phyloP scores from a whole-genome alignment of 2,329 filamentous ascomycete genomes.

The Penicillium sp. region DNA sequence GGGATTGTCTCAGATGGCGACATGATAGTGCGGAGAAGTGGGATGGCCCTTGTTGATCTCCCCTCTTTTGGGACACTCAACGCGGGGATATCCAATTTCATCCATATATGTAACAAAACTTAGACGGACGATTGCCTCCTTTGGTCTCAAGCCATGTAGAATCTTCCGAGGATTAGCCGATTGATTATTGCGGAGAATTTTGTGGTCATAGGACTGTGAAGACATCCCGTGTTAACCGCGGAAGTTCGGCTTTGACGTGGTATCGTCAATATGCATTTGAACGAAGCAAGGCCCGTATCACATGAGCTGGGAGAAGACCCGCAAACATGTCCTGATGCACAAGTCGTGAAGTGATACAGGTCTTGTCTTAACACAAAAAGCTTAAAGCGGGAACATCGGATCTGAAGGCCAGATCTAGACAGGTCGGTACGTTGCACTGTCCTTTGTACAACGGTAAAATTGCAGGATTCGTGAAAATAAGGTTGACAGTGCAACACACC shows the following conservation, averaged over 20 bases:
- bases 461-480: neutral
- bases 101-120: neutral
- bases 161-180: neutral
- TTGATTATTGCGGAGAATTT: neutral
- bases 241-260: no score
- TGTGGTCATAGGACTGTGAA: neutral
- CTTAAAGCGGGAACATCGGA: neutral
- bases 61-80: neutral
- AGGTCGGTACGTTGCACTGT: neutral
- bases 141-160: neutral
- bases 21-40: neutral
- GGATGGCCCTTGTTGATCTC: neutral
- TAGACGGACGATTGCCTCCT: conserved; percentile 1
- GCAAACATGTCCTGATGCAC: neutral
- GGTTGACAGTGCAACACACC: conserved; percentile 1
- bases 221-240: neutral
- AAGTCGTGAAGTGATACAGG: neutral
- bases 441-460: neutral
- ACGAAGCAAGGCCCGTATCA: no score
- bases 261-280: no score
- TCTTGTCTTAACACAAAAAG: no score
- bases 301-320: no score
- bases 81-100: neutral
- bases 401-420: neutral
- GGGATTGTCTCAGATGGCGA: neutral